Evolutionary conservation across 768 basidiomycete genomes (phyloP).

Genomic region (Pisolithus sp.): DNA sequence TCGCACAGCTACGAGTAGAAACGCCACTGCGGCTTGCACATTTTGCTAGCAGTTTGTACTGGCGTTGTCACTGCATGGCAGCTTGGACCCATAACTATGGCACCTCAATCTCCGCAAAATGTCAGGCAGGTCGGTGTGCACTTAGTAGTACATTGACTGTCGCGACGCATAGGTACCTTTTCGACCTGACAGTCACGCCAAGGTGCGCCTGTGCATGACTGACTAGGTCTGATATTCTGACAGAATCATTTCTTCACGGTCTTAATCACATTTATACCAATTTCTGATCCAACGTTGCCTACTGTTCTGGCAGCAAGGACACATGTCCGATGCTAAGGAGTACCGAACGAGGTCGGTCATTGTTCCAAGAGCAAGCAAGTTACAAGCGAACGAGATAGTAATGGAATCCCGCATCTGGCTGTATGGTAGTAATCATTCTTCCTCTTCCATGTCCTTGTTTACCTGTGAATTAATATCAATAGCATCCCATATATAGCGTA

Average conservation of each 20-base stretch:
- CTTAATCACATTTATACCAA: no score
- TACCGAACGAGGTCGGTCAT: no score
- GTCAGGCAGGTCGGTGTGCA: no score
- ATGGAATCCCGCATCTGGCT: neutral
- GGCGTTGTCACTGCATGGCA: constrained; percentile 45
- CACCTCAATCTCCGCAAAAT: neutral
- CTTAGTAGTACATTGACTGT: no score
- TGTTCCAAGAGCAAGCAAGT: constrained; percentile 29
- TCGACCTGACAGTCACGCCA: no score
- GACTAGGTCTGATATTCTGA: no score
- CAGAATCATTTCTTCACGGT: no score
- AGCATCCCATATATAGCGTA: neutral
- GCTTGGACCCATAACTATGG: constrained; percentile 45
- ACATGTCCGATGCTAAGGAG: no score
- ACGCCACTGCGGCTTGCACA: constrained; percentile 52
- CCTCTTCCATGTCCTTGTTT: constrained; percentile 56
- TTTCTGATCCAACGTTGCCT: no score
- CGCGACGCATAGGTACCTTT: no score
- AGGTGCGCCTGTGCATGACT: no score
- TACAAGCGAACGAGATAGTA: constrained; percentile 22
- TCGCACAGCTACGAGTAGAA: constrained; percentile 45
- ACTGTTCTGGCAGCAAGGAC: no score
- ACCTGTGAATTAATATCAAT: constrained; percentile 30
- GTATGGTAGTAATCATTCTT: constrained; percentile 6
- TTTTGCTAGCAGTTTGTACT: constrained; percentile 39